A percentile compares a stretch with the other conserved stretches of the same genome.
These are phyloP conservation scores for Sporothrix inflata DNA, from an alignment of 2,329 filamentous ascomycete genomes.

Conservation along the genomic window DNA sequence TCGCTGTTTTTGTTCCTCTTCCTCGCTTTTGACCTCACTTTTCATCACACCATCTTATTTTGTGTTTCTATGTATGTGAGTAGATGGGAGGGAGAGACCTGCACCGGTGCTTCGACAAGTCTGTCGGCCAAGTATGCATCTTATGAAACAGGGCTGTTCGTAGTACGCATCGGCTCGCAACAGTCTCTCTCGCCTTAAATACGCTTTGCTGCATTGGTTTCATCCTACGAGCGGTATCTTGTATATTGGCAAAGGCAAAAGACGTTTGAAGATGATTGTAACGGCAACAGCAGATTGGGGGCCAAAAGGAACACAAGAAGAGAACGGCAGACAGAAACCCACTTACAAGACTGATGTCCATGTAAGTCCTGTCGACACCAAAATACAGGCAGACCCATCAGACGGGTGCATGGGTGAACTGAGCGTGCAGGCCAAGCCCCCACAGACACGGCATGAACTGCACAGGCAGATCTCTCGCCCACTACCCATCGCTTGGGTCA, in stretches of 20 bases:
- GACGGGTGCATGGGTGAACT: background rate
- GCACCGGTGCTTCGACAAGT: background rate
- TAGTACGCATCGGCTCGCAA: background rate
- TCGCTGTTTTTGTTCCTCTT: background rate
- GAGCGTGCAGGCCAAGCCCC: background rate
- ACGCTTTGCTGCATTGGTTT: conserved; percentile 20
- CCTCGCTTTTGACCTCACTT: background rate
- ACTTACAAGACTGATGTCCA: background rate
- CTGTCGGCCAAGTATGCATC: background rate
- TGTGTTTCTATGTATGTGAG: too few species aligned
- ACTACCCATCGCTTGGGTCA: background rate
- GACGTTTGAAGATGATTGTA: background rate
- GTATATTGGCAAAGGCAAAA: background rate
- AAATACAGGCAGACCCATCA: background rate
- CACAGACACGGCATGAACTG: background rate
- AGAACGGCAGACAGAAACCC: background rate
- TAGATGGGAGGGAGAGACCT: too few species aligned
- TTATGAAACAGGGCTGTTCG: background rate
- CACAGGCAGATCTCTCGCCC: background rate
- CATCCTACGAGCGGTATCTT: conserved; percentile 5
- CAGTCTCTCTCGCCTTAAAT: background rate
- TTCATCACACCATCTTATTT: background rate
- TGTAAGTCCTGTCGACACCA: background rate
- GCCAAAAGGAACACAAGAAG: background rate
- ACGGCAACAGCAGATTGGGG: background rate